Base-by-base conservation (phyloP, 306 rosid species). In the Dalbergia cochinchinensis region DNA sequence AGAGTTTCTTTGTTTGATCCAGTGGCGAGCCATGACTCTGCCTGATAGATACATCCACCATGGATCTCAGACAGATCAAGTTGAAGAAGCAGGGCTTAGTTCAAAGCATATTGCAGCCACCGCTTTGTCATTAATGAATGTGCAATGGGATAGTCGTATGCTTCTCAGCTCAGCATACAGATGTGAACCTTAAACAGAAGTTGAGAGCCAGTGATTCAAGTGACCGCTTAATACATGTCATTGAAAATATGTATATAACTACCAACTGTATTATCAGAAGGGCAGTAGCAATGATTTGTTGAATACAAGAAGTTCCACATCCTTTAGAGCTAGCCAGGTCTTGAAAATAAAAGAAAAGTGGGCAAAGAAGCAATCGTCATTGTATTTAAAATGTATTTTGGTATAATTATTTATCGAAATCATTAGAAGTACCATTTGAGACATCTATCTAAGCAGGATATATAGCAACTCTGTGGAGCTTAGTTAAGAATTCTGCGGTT, bases 41-140 rank as follows among this genome's bases (percentile, higher is more conserved):
- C 93, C 93, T 31, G 96, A 91, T 13, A 86, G 90, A 82, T 91
- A 91, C 58, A 81, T 91, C 5, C 87, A 91, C 58, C 96, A 91
- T 79, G 93, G 96, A 73, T 69, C 91, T 65, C 93, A 89, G 71
- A 35, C 8, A 3, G 85, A 73, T 74, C 93, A 91, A 64, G 80
- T 65, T 45, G 82, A 89, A 77, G 88, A 22, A 63, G 91, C 91
- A 35, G 91, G 91, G 64, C 76, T 89, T 34, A 84, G 82, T 83
- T 84, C 91, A 63, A 87, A 84, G 76, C 90, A 91, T 55, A 87
- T 89, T 35, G 90, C 91, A 35, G 81, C 88, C 4, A 86, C 90
- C 33, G 89, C 82, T 69, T 76, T 89, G 80, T 86, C 93, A 62
- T 58, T 91, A 16, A 53, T 73, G 4, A 83, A 82, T 19, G 86